Conservation (phyloP, 2,329 filamentous ascomycete genomes). For the Neofusicoccum cordaticola region DNA sequence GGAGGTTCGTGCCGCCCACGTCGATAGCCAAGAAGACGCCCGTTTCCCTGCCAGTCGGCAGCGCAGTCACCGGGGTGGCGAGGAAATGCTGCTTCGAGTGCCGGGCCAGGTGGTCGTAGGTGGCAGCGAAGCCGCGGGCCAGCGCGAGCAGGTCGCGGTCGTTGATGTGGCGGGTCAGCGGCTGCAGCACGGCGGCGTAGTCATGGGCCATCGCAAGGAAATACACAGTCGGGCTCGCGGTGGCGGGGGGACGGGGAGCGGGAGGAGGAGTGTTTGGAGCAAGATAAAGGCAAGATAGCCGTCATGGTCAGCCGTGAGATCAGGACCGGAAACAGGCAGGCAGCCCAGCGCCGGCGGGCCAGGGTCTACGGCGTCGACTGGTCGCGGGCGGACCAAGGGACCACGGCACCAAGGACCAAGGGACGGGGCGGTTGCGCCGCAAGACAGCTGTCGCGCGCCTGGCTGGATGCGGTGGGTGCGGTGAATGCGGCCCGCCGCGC, state of each 20-base stretch:
- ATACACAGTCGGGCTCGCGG: no score
- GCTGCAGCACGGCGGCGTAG: conserved; percentile 20
- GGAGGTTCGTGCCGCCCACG: conserved; percentile 66
- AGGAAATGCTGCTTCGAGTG: conserved; percentile 39
- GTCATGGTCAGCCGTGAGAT: neutral
- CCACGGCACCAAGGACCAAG: no score
- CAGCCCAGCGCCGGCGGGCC: no score
- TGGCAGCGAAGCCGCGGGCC: conserved; percentile 34
- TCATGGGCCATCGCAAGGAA: conserved; percentile 3
- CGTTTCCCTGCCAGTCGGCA: conserved; percentile 60
- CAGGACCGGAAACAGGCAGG: neutral
- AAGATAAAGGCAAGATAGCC: neutral
- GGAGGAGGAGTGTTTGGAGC: neutral
- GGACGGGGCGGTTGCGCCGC: no score
- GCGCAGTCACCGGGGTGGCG: conserved; percentile 38
- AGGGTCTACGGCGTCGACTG: no score
- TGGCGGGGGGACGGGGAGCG: neutral
- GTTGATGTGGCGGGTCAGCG: conserved; percentile 35
- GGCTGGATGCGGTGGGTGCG: no score
- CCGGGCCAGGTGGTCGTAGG: conserved; percentile 33
- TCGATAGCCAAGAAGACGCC: conserved; percentile 49
- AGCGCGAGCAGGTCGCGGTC: conserved; percentile 31
- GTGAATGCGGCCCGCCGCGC: neutral
- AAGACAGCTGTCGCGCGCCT: no score
- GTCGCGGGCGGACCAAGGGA: no score